Conservation (phyloP, 2,329 filamentous ascomycete species). For the Aphanoascus verrucosus region DNA sequence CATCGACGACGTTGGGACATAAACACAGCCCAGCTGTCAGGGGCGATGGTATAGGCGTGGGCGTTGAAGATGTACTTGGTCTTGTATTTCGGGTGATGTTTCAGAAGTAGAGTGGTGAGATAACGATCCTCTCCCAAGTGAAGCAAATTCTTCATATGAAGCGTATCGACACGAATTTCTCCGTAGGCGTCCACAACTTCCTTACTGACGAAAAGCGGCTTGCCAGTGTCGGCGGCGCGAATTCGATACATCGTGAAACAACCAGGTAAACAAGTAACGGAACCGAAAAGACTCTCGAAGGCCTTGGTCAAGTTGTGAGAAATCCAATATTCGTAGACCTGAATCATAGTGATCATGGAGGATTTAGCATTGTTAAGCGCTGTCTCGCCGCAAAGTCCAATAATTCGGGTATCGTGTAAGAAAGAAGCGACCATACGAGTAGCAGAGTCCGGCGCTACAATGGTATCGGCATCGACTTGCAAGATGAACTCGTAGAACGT, state of each 20-base stretch:
- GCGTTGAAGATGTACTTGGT: constrained; percentile 92
- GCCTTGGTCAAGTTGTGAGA: constrained; percentile 95
- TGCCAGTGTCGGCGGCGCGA: constrained; percentile 83
- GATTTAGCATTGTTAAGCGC: constrained; percentile 84
- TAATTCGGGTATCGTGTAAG: constrained; percentile 82
- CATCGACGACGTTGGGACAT: constrained; percentile 96
- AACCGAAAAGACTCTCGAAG: constrained; percentile 93
- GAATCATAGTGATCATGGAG: constrained; percentile 96
- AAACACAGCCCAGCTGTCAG: constrained; percentile 89
- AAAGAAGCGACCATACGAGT: constrained; percentile 88
- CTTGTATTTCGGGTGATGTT: constrained; percentile 88
- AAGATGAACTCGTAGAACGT: constrained; percentile 96
- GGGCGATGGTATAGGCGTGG: constrained; percentile 93
- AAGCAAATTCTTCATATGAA: constrained; percentile 97
- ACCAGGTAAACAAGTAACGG: constrained; percentile 92
- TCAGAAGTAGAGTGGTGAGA: constrained; percentile 84
- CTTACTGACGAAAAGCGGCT: constrained; percentile 89
- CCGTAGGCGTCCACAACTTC: constrained; percentile 82
- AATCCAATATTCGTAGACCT: constrained; percentile 99
- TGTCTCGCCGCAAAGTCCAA: constrained; percentile 90
- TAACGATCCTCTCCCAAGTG: constrained; percentile 97
- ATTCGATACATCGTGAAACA: constrained; percentile 99
- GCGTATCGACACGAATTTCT: constrained; percentile 89
- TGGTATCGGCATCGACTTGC: constrained; percentile 94
- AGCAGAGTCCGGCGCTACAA: constrained; percentile 78